Percentiles rank a stretch among this genome's conserved stretches.
Conservation (phyloP, 495 filamentous ascomycete genomes). For the Tuber calosporum region DNA sequence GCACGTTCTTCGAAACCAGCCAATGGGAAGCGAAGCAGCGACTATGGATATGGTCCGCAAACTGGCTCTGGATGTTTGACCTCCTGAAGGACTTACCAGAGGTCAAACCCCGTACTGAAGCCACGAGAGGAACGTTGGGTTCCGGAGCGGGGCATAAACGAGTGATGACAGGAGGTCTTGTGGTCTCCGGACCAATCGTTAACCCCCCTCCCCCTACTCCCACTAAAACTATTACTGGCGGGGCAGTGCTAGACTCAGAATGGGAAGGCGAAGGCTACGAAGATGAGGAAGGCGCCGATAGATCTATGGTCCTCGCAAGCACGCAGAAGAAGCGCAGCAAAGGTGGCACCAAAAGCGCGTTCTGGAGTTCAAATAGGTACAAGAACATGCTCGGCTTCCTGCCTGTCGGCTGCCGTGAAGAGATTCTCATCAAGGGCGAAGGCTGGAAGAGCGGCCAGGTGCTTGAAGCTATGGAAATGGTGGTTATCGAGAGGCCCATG, state of each 20-base stretch:
- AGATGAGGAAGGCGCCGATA: conserved; percentile 46
- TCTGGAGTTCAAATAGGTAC: conserved; percentile 86
- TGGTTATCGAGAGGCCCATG: conserved; percentile 74
- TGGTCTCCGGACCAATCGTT: not conserved
- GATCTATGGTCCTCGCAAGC: conserved; percentile 36
- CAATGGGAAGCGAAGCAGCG: conserved; percentile 48
- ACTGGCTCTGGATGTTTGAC: conserved; percentile 92
- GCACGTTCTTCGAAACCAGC: conserved; percentile 71
- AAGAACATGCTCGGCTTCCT: conserved; percentile 83
- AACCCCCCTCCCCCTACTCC: not conserved
- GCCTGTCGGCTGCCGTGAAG: conserved; percentile 50
- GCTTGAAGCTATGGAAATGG: conserved; percentile 75
- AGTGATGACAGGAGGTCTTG: conserved; percentile 7
- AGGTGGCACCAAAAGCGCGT: conserved; percentile 40
- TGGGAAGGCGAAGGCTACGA: conserved; percentile 45
- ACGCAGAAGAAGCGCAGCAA: conserved; percentile 41
- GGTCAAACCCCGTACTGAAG: conserved; percentile 33
- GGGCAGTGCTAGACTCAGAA: conserved; percentile 46
- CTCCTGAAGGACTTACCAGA: conserved; percentile 61
- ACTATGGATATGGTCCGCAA: conserved; percentile 77
- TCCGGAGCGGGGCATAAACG: conserved; percentile 42
- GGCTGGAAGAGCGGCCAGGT: conserved; percentile 36
- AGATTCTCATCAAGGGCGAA: conserved; percentile 34
- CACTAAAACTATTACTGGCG: not conserved
- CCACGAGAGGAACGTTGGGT: conserved; percentile 18